phyloP scores from a whole-genome alignment of 2,329 filamentous ascomycete genomes.

The Herpotrichia juniperi region DNA sequence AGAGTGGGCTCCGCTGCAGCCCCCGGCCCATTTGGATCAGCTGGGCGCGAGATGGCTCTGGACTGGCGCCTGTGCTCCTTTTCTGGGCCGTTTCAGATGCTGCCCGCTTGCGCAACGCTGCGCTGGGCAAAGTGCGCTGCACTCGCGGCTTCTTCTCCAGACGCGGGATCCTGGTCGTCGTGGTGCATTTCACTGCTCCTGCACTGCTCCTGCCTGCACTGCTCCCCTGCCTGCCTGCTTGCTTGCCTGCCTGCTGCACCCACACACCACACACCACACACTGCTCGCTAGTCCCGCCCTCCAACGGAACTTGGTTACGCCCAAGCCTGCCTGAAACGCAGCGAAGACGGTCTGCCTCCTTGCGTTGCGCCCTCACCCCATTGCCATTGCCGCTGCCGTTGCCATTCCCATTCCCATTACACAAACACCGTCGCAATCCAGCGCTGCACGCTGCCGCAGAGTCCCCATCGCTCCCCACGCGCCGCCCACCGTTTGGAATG shows the following conservation, averaged over 20 bases:
- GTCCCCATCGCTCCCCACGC: conserved; percentile 5
- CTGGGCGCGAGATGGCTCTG: background rate
- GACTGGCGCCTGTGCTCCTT: background rate
- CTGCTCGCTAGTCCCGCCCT: background rate
- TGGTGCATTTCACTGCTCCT: too few relatives aligned
- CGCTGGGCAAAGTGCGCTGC: too few relatives aligned
- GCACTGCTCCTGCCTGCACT: conserved; percentile 1
- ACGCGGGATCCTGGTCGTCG: too few relatives aligned
- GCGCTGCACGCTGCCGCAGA: conserved; percentile 7
- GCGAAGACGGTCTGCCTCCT: conserved; percentile 3
- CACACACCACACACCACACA: background rate
- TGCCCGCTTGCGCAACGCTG: conserved; percentile 14
- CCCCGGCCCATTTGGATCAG: too few relatives aligned
- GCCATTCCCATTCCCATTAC: background rate
- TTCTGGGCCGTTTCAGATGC: too few relatives aligned
- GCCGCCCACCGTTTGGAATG: conserved; percentile 13
- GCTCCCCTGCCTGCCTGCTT: background rate
- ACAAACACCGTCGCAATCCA: background rate
- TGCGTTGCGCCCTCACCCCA: conserved; percentile 10
- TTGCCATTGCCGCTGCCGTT: background rate
- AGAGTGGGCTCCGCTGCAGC: too few relatives aligned
- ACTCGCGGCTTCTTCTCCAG: too few relatives aligned
- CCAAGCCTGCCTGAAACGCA: conserved; percentile 10
- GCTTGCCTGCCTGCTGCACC: background rate
- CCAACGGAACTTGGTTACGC: background rate